Evolutionary conservation across 306 rosid species (phyloP).

Genomic region (Pterocarpus macrocarpus): DNA sequence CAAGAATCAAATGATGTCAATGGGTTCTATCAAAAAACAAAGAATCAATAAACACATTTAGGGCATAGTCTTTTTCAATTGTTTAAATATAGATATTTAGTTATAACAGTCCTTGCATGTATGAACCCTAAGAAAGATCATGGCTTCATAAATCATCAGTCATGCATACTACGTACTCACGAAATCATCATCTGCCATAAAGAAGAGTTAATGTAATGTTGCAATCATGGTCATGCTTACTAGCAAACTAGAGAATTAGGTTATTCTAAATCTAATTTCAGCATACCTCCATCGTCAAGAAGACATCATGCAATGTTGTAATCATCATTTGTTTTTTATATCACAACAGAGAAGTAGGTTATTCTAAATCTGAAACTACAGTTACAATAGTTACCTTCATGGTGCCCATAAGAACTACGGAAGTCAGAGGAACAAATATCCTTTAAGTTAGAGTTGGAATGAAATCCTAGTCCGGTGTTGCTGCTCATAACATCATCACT

Average conservation of each 20-base stretch:
- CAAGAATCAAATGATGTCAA: neutral
- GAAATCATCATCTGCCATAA: slow-evolving; percentile 1
- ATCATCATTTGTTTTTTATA: neutral
- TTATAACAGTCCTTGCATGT: neutral
- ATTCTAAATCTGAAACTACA: slow-evolving; percentile 23
- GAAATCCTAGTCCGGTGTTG: slow-evolving; percentile 37
- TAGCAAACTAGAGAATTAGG: slow-evolving; percentile 6
- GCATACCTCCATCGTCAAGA: slow-evolving; percentile 16
- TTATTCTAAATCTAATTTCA: slow-evolving; percentile 28
- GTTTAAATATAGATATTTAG: neutral
- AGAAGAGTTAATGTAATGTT: slow-evolving; percentile 16
- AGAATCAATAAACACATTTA: neutral
- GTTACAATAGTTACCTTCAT: slow-evolving; percentile 55
- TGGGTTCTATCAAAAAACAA: neutral
- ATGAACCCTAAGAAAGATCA: neutral
- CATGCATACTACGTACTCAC: neutral
- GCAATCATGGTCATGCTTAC: slow-evolving; percentile 27
- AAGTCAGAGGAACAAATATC: slow-evolving; percentile 40
- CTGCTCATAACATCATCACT: slow-evolving; percentile 35
- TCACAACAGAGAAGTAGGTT: slow-evolving; percentile 6
- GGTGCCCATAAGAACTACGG: slow-evolving; percentile 32
- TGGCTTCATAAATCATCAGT: slow-evolving; percentile 1
- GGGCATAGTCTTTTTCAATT: neutral
- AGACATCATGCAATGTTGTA: slow-evolving; percentile 11
- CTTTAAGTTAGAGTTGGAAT: slow-evolving; percentile 49